These are phyloP conservation scores for Termitomyces sp. DNA, from an alignment of 768 basidiomycete genomes.

Conservation along the genomic window DNA sequence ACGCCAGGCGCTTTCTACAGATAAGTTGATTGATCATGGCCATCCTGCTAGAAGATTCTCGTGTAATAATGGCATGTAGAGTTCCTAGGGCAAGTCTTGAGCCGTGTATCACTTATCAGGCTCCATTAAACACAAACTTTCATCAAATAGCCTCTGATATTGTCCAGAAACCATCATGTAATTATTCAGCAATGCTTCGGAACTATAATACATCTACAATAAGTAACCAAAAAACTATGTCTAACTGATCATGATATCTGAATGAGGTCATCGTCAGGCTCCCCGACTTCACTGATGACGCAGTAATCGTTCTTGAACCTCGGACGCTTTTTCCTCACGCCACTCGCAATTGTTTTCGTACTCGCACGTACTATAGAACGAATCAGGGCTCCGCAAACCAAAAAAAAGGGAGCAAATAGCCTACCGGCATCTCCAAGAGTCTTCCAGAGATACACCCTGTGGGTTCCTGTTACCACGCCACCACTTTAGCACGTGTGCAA, in stretches of 20 bases:
- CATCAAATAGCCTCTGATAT: not conserved
- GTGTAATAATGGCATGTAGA: not conserved
- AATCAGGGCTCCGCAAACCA: not conserved
- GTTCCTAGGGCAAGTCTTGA: not conserved
- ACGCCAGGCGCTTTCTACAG: not conserved
- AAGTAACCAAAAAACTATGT: not conserved
- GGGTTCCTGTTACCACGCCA: constrained; percentile 74
- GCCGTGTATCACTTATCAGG: not conserved
- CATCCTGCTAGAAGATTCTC: not conserved
- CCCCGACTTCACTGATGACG: not conserved
- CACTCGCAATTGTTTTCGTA: constrained; percentile 79
- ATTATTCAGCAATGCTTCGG: not conserved
- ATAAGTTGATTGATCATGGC: not conserved
- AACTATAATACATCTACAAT: not conserved
- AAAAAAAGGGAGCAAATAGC: constrained; percentile 26
- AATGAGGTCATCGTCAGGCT: not conserved
- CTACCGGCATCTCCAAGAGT: constrained; percentile 66
- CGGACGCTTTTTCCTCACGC: constrained; percentile 55
- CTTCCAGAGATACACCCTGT: constrained; percentile 60
- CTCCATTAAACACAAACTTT: too few relatives aligned
- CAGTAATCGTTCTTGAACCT: constrained; percentile 20
- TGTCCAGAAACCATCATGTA: not conserved
- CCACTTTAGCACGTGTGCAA: constrained; percentile 60
- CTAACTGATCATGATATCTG: not conserved
- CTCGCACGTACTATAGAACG: constrained; percentile 57